Evolutionary conservation across 768 basidiomycete species (phyloP).

Genomic region (Terana coerulea): DNA sequence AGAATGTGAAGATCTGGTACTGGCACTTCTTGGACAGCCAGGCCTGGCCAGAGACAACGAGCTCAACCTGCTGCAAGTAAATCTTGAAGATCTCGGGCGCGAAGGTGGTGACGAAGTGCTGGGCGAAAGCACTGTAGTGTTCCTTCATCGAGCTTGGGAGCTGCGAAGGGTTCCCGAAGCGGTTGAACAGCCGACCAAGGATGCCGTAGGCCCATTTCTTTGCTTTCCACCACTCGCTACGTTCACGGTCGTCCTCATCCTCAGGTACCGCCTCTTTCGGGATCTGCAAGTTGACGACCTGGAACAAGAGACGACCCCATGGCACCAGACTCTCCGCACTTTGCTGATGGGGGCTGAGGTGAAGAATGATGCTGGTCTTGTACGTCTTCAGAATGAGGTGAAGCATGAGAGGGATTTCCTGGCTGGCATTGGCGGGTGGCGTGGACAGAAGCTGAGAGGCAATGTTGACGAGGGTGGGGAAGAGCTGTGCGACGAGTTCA

Average conservation of each 20-base stretch:
- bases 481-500: constrained; percentile 54
- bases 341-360: constrained; percentile 73
- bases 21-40: constrained; percentile 85
- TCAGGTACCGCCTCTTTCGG: constrained; percentile 63
- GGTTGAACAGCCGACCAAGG: constrained; percentile 75
- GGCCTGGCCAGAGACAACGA: constrained; percentile 66
- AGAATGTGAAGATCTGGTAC: constrained; percentile 80
- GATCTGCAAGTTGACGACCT: constrained; percentile 68
- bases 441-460: constrained; percentile 64
- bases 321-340: constrained; percentile 71
- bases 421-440: constrained; percentile 51
- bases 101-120: constrained; percentile 72
- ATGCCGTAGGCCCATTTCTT: constrained; percentile 94
- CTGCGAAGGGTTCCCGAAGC: constrained; percentile 88
- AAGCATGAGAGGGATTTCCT: constrained; percentile 79
- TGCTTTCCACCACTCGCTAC: constrained; percentile 83
- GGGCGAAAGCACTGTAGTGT: constrained; percentile 67
- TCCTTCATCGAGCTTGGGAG: constrained; percentile 68
- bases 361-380: constrained; percentile 74
- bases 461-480: constrained; percentile 75
- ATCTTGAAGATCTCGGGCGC: constrained; percentile 86
- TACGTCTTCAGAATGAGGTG: constrained; percentile 88
- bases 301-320: constrained; percentile 83
- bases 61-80: constrained; percentile 68
- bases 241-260: constrained; percentile 73